phyloP scores from a whole-genome alignment of 108 stramenopile species.

The Nitzschia sp. region DNA sequence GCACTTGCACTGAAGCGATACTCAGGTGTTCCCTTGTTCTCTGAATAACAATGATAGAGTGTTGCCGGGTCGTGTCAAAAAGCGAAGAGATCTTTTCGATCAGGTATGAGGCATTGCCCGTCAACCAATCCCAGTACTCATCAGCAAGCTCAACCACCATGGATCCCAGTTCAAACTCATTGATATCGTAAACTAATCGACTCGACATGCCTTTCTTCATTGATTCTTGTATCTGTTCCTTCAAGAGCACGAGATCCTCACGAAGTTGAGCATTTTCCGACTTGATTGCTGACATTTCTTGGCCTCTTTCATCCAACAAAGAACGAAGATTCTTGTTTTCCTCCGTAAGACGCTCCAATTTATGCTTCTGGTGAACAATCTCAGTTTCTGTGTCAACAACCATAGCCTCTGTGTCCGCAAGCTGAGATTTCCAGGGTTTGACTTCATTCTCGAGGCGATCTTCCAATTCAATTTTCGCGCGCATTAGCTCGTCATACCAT shows the following conservation, averaged over 20 bases:
- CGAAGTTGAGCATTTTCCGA: neutral
- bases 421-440: neutral
- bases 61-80: neutral
- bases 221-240: neutral
- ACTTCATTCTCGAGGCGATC: neutral
- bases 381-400: neutral
- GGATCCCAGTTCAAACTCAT: neutral
- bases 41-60: neutral
- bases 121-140: neutral
- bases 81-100: neutral
- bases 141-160: neutral
- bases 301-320: neutral
- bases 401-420: too few species aligned
- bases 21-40: neutral
- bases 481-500: conserved; percentile 12
- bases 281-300: neutral
- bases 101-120: neutral
- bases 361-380: neutral
- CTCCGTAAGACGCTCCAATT: neutral
- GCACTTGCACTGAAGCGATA: neutral
- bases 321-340: neutral
- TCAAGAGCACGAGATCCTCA: neutral
- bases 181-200: too few species aligned
- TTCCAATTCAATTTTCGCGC: neutral
- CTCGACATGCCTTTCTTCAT: too few species aligned